Evolutionary conservation across 805 yeast genomes (phyloP), one percentile per base, ranked within the genome.

Genomic region (Kodamaea neixiangensis): DNA sequence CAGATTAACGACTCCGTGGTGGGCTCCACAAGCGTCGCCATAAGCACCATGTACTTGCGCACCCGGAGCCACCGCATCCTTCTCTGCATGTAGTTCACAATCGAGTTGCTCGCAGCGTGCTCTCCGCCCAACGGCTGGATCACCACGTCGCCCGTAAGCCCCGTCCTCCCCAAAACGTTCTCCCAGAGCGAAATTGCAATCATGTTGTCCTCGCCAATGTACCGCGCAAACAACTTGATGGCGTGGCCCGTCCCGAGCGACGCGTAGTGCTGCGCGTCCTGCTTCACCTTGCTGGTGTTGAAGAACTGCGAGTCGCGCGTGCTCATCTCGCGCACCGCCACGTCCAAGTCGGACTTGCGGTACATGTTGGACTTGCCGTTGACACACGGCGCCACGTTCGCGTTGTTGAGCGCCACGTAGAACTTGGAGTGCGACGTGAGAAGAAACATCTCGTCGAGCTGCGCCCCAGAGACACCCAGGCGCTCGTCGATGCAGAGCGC

Each of bases 141-240:
- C 1, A 84, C 96, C 44, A 82, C 78, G 63, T 90, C 96, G 1
- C 87, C 82, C 0, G 93, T 85, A 76, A 89, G 74, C 0, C 86
- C 91, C 0, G 96, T 88, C 56, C 91, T 72, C 1, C 88, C 86
- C 19, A 60, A 49, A 19, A 87, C 84, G 52, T 64, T 64, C 46
- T 82, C 82, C 96, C 96, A 90, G 14, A 90, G 63, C 0, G 90
- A 88, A 45, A 88, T 89, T 4, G 89, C 96, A 54, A 90, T 90
- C 96, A 89, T 87, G 65, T 90, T 90, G 65, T 90, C 97, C 64
- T 90, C 97, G 5, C 96, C 96, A 61, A 90, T 90, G 64, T 85
- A 91, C 50, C 83, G 73, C 6, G 96, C 83, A 65, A 91, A 90
- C 51, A 82, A 81, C 47, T 83, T 76, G 40, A 91, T 73, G 0